Evolutionary conservation across 306 rosid species (phyloP).

Genomic region (Fragaria ananassa): DNA sequence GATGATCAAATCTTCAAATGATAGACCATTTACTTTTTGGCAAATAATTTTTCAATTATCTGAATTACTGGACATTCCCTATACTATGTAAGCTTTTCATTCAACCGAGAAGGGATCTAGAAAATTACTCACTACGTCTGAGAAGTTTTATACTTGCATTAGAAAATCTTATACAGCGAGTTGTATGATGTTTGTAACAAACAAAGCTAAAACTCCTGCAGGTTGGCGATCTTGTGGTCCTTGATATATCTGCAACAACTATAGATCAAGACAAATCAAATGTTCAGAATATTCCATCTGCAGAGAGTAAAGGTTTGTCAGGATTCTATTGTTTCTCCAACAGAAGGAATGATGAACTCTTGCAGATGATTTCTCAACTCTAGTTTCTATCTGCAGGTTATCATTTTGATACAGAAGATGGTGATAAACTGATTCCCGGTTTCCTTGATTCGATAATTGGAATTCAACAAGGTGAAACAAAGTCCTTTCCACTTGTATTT

Average conservation of each 20-base stretch:
- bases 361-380: conserved; percentile 27
- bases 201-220: conserved; percentile 34
- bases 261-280: conserved; percentile 65
- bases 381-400: conserved; percentile 50
- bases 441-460: conserved; percentile 76
- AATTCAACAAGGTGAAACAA: conserved; percentile 68
- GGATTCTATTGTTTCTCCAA: conserved; percentile 14
- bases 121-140: not conserved
- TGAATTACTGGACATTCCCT: not conserved
- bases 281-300: conserved; percentile 70
- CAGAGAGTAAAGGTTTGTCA: conserved; percentile 80
- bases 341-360: not conserved
- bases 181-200: not conserved
- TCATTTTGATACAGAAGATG: conserved; percentile 83
- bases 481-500: conserved; percentile 80
- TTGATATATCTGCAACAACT: conserved; percentile 87
- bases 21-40: not conserved
- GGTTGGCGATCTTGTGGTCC: conserved; percentile 76
- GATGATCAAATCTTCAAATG: not conserved
- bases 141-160: not conserved
- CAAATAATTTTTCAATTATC: not conserved
- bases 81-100: not conserved
- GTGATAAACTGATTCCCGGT: conserved; percentile 67
- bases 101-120: not conserved
- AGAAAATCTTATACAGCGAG: not conserved